phyloP scores from a whole-genome alignment of 2,329 filamentous ascomycete genomes.

The Diplodia scrobiculata region DNA sequence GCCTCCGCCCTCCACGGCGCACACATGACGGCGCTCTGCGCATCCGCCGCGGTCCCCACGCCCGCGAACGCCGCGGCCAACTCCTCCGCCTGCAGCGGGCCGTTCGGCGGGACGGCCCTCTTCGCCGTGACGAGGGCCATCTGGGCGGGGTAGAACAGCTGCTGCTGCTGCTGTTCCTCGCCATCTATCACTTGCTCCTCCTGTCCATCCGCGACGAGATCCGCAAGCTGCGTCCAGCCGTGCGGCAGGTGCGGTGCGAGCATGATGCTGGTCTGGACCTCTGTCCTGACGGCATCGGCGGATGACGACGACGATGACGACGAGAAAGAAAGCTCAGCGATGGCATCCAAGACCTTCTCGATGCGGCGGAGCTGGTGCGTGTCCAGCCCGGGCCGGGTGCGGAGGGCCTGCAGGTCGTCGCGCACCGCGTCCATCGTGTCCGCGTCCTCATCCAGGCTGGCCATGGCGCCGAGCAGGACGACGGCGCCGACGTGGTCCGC shows the following conservation, averaged over 20 bases:
- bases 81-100: slow-evolving; percentile 67
- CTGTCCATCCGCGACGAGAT: slow-evolving; percentile 34
- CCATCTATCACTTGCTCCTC: slow-evolving; percentile 34
- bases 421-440: slow-evolving; percentile 80
- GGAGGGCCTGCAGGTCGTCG: slow-evolving; percentile 72
- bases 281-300: slow-evolving; percentile 54
- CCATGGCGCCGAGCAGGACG: slow-evolving; percentile 79
- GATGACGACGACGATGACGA: neutral
- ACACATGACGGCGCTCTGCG: slow-evolving; percentile 74
- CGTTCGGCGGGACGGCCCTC: slow-evolving; percentile 71
- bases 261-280: slow-evolving; percentile 77
- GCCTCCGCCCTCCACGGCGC: slow-evolving; percentile 74
- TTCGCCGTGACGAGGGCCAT: slow-evolving; percentile 81
- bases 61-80: slow-evolving; percentile 73
- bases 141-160: slow-evolving; percentile 59
- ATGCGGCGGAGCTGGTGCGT: slow-evolving; percentile 68
- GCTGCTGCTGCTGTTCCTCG: slow-evolving; percentile 49
- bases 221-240: slow-evolving; percentile 77
- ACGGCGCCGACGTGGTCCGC: slow-evolving; percentile 78
- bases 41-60: slow-evolving; percentile 70
- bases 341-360: slow-evolving; percentile 72
- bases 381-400: slow-evolving; percentile 66
- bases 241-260: slow-evolving; percentile 75
- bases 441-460: slow-evolving; percentile 74
- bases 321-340: slow-evolving; percentile 60